Evolutionary conservation across 176 grass and related monocot genomes (phyloP).

Genomic region (Triticum monococcum): DNA sequence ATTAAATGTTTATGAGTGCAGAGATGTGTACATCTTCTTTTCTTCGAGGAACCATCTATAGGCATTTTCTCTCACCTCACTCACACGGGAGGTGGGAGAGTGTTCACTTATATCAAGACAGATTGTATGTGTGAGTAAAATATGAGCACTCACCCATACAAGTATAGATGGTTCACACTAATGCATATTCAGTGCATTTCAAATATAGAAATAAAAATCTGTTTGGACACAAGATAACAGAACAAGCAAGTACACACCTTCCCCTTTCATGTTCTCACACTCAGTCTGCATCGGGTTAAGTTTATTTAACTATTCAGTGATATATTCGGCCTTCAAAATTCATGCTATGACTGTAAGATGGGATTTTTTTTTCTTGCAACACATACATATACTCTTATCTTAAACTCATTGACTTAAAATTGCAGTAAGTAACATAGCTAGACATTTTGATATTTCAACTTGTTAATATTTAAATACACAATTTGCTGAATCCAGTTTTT

Average conservation of each 20-base stretch:
- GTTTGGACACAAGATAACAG: not conserved
- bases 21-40: not conserved
- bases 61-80: not conserved
- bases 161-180: not conserved
- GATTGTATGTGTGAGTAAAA: not conserved
- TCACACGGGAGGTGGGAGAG: not conserved
- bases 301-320: constrained; percentile 1
- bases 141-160: not conserved
- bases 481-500: constrained; percentile 1
- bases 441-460: not conserved
- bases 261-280: not conserved
- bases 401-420: not conserved
- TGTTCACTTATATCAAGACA: not conserved
- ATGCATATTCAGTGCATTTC: not conserved
- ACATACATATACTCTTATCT: not conserved
- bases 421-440: not conserved
- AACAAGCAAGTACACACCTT: not conserved
- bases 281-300: not conserved
- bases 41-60: not conserved
- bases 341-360: not conserved
- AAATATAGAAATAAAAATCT: not conserved
- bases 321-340: not conserved
- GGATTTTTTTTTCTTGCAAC: not conserved
- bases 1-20: not conserved
- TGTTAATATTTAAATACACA: not conserved